Conservation (phyloP, 1,284 basidiomycete species). For the Ceratobasidium sp. region DNA sequence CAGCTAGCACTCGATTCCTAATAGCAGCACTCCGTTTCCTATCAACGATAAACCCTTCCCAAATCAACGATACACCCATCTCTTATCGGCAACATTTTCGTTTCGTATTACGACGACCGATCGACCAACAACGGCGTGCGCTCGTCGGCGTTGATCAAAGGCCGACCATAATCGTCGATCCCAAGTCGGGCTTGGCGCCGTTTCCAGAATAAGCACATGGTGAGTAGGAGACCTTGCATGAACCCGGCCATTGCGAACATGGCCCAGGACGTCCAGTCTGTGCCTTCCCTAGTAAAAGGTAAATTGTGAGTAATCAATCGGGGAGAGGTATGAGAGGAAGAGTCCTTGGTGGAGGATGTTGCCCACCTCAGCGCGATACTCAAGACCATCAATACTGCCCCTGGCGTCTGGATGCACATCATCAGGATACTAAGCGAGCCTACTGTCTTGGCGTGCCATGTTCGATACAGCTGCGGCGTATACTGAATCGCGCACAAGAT, state of each 20-base stretch:
- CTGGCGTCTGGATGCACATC: conserved; percentile 96
- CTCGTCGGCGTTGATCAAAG: conserved; percentile 58
- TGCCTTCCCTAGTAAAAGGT: conserved; percentile 49
- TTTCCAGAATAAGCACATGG: conserved; percentile 87
- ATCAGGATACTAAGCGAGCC: conserved; percentile 93
- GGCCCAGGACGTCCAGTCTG: conserved; percentile 68
- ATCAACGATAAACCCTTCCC: no score
- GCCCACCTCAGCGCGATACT: conserved; percentile 81
- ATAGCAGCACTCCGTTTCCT: no score
- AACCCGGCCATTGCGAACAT: conserved; percentile 88
- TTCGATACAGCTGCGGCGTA: conserved; percentile 87
- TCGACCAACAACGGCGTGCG: conserved; percentile 31
- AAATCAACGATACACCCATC: no score
- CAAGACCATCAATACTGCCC: conserved; percentile 88
- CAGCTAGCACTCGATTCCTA: no score
- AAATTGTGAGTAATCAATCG: conserved; percentile 64
- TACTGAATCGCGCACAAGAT: conserved; percentile 88
- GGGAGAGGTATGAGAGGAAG: conserved; percentile 58
- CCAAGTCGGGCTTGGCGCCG: conserved; percentile 78
- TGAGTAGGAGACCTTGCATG: conserved; percentile 86
- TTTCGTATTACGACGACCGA: background rate
- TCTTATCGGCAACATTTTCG: no score
- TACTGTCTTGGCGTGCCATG: conserved; percentile 83
- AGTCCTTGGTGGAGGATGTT: conserved; percentile 1
- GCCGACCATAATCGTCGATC: conserved; percentile 94